Evolutionary conservation across 805 yeast genomes (phyloP).

Genomic region (Pichia eremophila): DNA sequence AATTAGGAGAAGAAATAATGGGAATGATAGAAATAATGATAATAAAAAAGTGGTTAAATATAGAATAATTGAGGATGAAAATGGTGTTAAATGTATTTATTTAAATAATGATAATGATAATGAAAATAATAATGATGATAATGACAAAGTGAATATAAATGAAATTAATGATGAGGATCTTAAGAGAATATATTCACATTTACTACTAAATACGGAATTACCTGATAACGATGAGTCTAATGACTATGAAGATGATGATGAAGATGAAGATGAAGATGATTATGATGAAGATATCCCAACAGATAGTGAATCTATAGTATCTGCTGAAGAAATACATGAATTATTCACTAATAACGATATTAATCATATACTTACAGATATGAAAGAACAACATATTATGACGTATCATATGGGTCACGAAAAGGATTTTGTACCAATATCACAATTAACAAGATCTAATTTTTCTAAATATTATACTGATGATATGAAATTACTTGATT

Average conservation of each 20-base stretch:
- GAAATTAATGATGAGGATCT: conserved; percentile 2
- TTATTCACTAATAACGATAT: conserved; percentile 19
- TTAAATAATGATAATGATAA: conserved; percentile 3
- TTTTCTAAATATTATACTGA: conserved; percentile 17
- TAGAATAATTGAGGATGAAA: neutral
- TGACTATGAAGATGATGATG: neutral
- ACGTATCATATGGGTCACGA: conserved; percentile 19
- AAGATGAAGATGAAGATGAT: neutral
- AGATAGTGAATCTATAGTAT: neutral
- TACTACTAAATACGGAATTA: conserved; percentile 3
- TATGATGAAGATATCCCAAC: neutral
- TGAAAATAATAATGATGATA: conserved; percentile 2
- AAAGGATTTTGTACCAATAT: neutral
- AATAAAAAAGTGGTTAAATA: neutral
- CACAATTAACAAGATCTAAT: conserved; percentile 21
- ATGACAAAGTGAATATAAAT: conserved; percentile 14
- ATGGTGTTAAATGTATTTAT: neutral
- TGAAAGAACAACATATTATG: conserved; percentile 20
- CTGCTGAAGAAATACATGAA: conserved; percentile 7
- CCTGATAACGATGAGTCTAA: conserved; percentile 2
- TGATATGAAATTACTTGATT: conserved; percentile 20
- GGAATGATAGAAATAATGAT: neutral
- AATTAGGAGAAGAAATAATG: neutral
- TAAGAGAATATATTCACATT: conserved; percentile 1
- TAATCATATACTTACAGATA: conserved; percentile 9